Evolutionary conservation across 768 basidiomycete genomes (phyloP).

Genomic region (Lenzites betulinus): DNA sequence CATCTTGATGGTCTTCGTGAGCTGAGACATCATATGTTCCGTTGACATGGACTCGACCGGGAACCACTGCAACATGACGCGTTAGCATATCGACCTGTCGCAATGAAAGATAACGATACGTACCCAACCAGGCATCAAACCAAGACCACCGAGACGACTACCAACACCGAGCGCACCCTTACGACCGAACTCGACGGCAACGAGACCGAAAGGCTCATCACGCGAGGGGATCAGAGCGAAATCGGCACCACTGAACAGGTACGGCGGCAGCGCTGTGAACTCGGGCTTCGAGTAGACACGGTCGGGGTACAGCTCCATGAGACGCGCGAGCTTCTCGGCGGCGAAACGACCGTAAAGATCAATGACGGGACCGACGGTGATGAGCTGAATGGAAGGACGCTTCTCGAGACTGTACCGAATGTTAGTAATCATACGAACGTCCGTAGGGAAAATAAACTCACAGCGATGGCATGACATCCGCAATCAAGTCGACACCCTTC

Average conservation of each 20-base stretch:
- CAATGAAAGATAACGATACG: conserved; percentile 35
- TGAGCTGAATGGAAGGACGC: conserved; percentile 80
- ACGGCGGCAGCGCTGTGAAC: conserved; percentile 92
- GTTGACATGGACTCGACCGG: conserved; percentile 94
- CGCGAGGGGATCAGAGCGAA: conserved; percentile 95
- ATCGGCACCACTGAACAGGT: conserved; percentile 92
- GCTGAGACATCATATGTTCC: conserved; percentile 91
- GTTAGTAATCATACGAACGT: conserved; percentile 14
- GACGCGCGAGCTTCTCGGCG: conserved; percentile 87
- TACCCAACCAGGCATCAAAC: conserved; percentile 98
- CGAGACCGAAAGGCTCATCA: conserved; percentile 94
- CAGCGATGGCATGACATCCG: conserved; percentile 91
- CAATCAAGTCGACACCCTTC: conserved; percentile 96
- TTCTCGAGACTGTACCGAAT: conserved; percentile 67
- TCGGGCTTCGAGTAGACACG: conserved; percentile 96
- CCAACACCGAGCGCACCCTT: conserved; percentile 97
- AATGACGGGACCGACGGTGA: conserved; percentile 92
- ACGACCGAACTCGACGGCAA: conserved; percentile 94
- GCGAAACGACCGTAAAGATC: conserved; percentile 95
- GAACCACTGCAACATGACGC: conserved; percentile 74
- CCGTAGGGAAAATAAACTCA: conserved; percentile 40
- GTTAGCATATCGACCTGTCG: conserved; percentile 5
- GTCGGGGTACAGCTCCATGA: conserved; percentile 95
- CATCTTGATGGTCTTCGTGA: conserved; percentile 93
- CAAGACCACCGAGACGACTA: conserved; percentile 89